Conservation (phyloP, 176 grass and related monocot species). For the Carex littledalei region DNA sequence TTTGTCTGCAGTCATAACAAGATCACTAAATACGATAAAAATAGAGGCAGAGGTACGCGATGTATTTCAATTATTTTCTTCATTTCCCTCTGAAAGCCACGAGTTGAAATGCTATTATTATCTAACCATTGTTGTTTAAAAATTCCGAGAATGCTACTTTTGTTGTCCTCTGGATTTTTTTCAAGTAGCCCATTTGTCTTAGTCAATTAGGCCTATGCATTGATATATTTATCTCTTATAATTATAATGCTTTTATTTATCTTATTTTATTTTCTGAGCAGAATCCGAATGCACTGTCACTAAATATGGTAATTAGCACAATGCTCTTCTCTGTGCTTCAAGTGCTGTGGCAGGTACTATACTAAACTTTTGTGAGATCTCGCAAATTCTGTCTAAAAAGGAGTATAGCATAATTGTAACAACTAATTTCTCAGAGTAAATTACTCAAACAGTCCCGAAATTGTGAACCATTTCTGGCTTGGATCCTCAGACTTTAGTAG, state of each 20-base stretch:
- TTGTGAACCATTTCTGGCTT: background rate
- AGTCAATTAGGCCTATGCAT: background rate
- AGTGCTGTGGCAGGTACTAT: conserved; percentile 82
- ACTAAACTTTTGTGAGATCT: background rate
- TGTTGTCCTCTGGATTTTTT: background rate
- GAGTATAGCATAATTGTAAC: background rate
- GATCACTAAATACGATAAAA: conserved; percentile 55
- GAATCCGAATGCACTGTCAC: conserved; percentile 49
- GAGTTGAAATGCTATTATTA: background rate
- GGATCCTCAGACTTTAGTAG: background rate
- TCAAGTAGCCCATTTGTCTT: background rate
- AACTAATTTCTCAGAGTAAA: background rate
- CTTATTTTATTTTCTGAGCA: background rate
- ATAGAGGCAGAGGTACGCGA: conserved; percentile 62
- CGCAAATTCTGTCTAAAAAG: background rate
- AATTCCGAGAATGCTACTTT: background rate
- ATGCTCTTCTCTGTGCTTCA: conserved; percentile 94
- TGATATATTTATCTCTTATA: background rate
- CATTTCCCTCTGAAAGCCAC: background rate
- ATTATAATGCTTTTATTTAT: conserved; percentile 26
- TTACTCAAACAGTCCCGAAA: background rate
- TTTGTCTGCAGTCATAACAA: conserved; percentile 65
- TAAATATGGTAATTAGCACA: conserved; percentile 81
- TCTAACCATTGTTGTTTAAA: background rate
- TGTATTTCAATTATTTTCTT: conserved; percentile 7